Evolutionary conservation across 768 basidiomycete genomes (phyloP).

Genomic region (Panus rudis): DNA sequence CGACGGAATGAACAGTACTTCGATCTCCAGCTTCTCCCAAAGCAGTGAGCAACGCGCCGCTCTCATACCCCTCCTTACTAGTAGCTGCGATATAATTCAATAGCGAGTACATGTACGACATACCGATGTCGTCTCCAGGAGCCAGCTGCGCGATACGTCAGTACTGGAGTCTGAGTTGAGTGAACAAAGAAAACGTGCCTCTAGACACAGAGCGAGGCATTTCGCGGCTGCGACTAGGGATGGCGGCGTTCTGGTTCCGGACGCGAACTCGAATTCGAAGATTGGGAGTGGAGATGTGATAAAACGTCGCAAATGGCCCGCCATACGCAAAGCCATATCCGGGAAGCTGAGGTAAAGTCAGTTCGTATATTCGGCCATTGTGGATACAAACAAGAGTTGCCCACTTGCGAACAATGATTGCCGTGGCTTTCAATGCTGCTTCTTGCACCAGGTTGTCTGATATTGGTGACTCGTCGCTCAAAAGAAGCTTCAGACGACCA

Average conservation of each 20-base stretch:
- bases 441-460: conserved; percentile 83
- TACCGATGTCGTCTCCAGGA: conserved; percentile 80
- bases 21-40: conserved; percentile 33
- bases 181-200: conserved; percentile 36
- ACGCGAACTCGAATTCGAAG: conserved; percentile 79
- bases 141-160: conserved; percentile 44
- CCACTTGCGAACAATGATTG: conserved; percentile 79
- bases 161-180: neutral
- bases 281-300: conserved; percentile 82
- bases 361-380: conserved; percentile 3
- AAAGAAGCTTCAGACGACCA: conserved; percentile 58
- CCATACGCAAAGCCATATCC: conserved; percentile 66
- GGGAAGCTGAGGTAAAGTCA: conserved; percentile 73
- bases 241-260: conserved; percentile 66
- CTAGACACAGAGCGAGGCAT: conserved; percentile 84
- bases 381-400: conserved; percentile 11
- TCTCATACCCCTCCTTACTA: conserved; percentile 66
- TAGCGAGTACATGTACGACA: conserved; percentile 96
- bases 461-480: conserved; percentile 77
- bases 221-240: conserved; percentile 82
- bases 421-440: conserved; percentile 80
- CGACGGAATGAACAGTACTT: conserved; percentile 48
- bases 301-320: conserved; percentile 76
- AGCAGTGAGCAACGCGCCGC: conserved; percentile 33
- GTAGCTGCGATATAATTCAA: conserved; percentile 87